Evolutionary conservation across 1,284 basidiomycete species (phyloP).

Genomic region (Veloboletus limbatus): DNA sequence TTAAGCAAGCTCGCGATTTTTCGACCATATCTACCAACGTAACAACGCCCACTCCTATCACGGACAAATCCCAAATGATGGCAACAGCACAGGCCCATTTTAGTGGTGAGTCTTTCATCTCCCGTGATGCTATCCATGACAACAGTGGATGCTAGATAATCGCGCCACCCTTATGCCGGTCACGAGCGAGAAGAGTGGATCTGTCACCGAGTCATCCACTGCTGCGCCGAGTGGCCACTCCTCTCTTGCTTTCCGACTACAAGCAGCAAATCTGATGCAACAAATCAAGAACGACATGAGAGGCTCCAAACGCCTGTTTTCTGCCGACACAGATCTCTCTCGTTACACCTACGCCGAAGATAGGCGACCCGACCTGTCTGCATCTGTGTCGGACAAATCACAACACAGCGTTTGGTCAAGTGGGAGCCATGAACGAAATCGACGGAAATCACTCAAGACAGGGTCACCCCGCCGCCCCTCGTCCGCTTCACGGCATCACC

Average conservation of each 20-base stretch:
- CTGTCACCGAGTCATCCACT: slow-evolving; percentile 26
- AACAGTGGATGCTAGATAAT: slow-evolving; percentile 14
- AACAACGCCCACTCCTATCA: slow-evolving; percentile 31
- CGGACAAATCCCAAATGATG: slow-evolving; percentile 13
- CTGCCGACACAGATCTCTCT: slow-evolving; percentile 57
- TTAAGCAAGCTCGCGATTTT: slow-evolving; percentile 69
- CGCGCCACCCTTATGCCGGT: slow-evolving; percentile 11
- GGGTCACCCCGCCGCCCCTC: slow-evolving; percentile 30
- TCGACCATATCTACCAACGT: slow-evolving; percentile 65
- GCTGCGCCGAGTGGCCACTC: slow-evolving; percentile 42
- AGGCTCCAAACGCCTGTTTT: slow-evolving; percentile 65
- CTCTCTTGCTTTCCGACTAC: slow-evolving; percentile 65
- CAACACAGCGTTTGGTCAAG: slow-evolving; percentile 21
- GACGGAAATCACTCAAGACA: slow-evolving; percentile 22
- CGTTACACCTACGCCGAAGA: slow-evolving; percentile 40
- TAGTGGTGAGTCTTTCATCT: slow-evolving; percentile 16
- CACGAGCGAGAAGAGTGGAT: slow-evolving; percentile 10
- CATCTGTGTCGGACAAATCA: slow-evolving; percentile 18
- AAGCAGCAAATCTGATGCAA: slow-evolving; percentile 78
- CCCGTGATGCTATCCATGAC: background rate
- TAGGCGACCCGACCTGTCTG: slow-evolving; percentile 20
- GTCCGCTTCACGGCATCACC: slow-evolving; percentile 20
- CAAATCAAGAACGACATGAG: slow-evolving; percentile 78
- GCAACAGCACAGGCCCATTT: background rate
- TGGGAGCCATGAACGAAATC: slow-evolving; percentile 21